phyloP scores from a whole-genome alignment of 257 asterid species.

The Fraxinus cuspidata region DNA sequence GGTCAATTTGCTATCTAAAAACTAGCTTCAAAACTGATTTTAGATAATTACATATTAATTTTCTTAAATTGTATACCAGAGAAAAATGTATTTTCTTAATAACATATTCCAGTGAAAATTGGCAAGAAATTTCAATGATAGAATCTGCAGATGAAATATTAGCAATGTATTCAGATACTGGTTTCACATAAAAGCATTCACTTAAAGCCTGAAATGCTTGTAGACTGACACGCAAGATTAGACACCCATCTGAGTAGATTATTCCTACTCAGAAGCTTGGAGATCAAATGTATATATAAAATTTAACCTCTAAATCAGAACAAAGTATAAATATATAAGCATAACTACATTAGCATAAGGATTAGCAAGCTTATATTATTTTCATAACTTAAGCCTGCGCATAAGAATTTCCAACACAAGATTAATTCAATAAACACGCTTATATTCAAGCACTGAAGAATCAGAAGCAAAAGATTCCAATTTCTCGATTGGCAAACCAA shows the following conservation, averaged over 20 bases:
- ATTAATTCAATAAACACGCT: not conserved
- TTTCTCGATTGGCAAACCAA: not conserved
- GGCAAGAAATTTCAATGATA: not conserved
- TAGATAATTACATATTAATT: not conserved
- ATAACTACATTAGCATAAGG: not conserved
- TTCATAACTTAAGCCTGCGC: not conserved
- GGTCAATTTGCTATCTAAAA: not conserved
- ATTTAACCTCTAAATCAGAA: not conserved
- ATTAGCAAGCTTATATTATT: not conserved
- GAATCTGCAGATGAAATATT: not conserved
- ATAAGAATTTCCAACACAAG: not conserved
- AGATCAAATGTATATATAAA: not conserved
- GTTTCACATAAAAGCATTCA: not conserved
- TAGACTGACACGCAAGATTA: not conserved
- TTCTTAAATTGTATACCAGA: not conserved
- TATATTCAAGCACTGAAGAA: not conserved
- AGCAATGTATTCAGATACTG: not conserved
- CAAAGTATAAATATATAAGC: not conserved
- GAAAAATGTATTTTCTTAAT: not conserved
- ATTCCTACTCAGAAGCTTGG: not conserved
- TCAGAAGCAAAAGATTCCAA: not conserved
- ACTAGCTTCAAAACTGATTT: not conserved
- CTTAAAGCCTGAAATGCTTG: not conserved
- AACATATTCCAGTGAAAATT: not conserved
- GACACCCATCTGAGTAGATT: not conserved